phyloP scores from a whole-genome alignment of 163 green algal species.

The Prototheca stagnorum region DNA sequence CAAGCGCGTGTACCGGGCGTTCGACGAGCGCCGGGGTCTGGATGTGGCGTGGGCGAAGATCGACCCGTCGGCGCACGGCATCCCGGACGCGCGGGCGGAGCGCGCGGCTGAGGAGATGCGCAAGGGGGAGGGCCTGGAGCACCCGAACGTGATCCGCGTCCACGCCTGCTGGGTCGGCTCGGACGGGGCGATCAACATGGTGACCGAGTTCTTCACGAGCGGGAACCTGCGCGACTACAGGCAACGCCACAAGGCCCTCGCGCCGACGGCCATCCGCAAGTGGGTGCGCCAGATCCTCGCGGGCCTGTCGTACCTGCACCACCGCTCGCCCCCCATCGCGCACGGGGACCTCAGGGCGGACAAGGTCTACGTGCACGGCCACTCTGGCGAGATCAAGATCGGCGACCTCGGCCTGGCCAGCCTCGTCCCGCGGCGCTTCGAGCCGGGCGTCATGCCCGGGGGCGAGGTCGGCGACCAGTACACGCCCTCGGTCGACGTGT shows the following conservation, averaged over 20 bases:
- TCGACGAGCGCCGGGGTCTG: slow-evolving; percentile 81
- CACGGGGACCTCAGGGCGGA: slow-evolving; percentile 70
- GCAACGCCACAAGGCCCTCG: slow-evolving; percentile 51
- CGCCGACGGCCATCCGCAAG: slow-evolving; percentile 73
- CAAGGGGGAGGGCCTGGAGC: slow-evolving; percentile 57
- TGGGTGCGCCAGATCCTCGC: slow-evolving; percentile 73
- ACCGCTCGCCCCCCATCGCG: slow-evolving; percentile 51
- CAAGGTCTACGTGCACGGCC: slow-evolving; percentile 94
- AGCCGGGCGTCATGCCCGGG: slow-evolving; percentile 29
- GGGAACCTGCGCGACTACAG: slow-evolving; percentile 80
- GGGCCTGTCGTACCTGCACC: slow-evolving; percentile 76
- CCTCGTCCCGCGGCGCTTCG: slow-evolving; percentile 56
- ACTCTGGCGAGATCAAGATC: slow-evolving; percentile 89
- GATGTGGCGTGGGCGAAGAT: slow-evolving; percentile 89
- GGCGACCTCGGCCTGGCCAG: slow-evolving; percentile 76
- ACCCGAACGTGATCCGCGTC: slow-evolving; percentile 74
- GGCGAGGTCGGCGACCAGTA: slow-evolving; percentile 37
- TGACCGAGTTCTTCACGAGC: slow-evolving; percentile 88
- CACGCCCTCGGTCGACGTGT: slow-evolving; percentile 60
- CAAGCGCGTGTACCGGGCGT: slow-evolving; percentile 90
- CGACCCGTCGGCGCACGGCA: slow-evolving; percentile 25
- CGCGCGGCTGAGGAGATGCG: slow-evolving; percentile 42
- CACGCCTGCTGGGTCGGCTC: slow-evolving; percentile 68
- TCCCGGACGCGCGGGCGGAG: slow-evolving; percentile 47
- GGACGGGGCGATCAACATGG: slow-evolving; percentile 68